Evolutionary conservation across 2,329 filamentous ascomycete genomes (phyloP).

Genomic region (Diplodia intermedia): DNA sequence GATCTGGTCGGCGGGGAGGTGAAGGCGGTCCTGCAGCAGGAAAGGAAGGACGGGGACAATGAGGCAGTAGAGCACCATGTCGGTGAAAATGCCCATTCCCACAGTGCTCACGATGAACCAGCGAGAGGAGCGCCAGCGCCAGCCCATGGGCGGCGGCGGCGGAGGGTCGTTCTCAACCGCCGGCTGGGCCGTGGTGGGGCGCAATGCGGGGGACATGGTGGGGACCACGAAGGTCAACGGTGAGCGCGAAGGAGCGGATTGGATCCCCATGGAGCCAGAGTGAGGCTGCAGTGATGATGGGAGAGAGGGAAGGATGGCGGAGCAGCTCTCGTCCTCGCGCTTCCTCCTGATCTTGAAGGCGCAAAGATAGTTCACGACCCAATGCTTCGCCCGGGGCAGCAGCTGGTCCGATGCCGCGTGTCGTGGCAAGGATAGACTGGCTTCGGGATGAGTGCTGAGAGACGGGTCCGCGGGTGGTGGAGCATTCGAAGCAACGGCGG

Average conservation of each 20-base stretch:
- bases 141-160: conserved; percentile 38
- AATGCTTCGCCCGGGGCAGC: conserved; percentile 26
- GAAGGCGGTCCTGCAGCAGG: conserved; percentile 60
- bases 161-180: conserved; percentile 11
- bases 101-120: conserved; percentile 66
- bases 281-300: background rate
- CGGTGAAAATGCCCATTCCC: conserved; percentile 62
- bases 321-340: background rate
- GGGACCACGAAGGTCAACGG: conserved; percentile 29
- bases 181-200: conserved; percentile 21
- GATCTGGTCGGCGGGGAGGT: conserved; percentile 56
- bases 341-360: conserved; percentile 11
- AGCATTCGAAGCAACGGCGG: background rate
- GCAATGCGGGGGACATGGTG: conserved; percentile 28
- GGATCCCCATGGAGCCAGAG: conserved; percentile 28
- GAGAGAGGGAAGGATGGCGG: background rate
- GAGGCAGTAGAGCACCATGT: conserved; percentile 66
- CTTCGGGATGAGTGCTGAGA: background rate
- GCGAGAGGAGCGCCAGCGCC: conserved; percentile 64
- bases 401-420: conserved; percentile 16
- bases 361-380: conserved; percentile 26
- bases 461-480: background rate
- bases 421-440: conserved; percentile 1
- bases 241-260: conserved; percentile 22
- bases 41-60: conserved; percentile 66